phyloP scores from a whole-genome alignment of 805 yeast genomes.

The Jamesozyma spencerorum region DNA sequence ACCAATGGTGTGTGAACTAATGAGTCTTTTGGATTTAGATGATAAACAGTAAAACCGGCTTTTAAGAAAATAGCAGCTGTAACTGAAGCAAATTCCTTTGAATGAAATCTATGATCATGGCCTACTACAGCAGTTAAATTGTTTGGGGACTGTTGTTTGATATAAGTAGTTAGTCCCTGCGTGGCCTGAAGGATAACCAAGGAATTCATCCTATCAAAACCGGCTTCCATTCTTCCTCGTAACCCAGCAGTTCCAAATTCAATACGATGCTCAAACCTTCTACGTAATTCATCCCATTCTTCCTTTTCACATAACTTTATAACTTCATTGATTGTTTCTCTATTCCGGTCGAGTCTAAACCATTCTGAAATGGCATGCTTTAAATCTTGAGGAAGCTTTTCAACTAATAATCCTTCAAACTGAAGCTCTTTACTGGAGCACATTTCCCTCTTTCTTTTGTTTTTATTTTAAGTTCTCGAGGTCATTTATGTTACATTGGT shows the following conservation, averaged over 20 bases:
- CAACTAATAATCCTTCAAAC: neutral
- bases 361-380: slow-evolving; percentile 14
- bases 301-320: slow-evolving; percentile 31
- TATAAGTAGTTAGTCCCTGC: slow-evolving; percentile 62
- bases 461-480: no score
- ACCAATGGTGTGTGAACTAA: slow-evolving; percentile 82
- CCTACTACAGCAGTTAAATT: slow-evolving; percentile 54
- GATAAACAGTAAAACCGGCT: slow-evolving; percentile 62
- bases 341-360: slow-evolving; percentile 30
- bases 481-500: no score
- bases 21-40: slow-evolving; percentile 31
- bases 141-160: slow-evolving; percentile 22
- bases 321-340: slow-evolving; percentile 50
- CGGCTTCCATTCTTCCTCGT: slow-evolving; percentile 82
- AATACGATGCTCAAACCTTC: slow-evolving; percentile 49
- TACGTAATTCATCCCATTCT: slow-evolving; percentile 39
- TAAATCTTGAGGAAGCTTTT: slow-evolving; percentile 12
- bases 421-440: neutral
- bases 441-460: neutral
- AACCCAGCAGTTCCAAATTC: slow-evolving; percentile 92
- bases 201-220: slow-evolving; percentile 80
- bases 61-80: slow-evolving; percentile 66
- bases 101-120: slow-evolving; percentile 83
- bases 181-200: slow-evolving; percentile 86
- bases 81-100: slow-evolving; percentile 67